These are phyloP conservation scores for Leccinum variicolor DNA, from an alignment of 768 basidiomycete species.

Conservation along the genomic window DNA sequence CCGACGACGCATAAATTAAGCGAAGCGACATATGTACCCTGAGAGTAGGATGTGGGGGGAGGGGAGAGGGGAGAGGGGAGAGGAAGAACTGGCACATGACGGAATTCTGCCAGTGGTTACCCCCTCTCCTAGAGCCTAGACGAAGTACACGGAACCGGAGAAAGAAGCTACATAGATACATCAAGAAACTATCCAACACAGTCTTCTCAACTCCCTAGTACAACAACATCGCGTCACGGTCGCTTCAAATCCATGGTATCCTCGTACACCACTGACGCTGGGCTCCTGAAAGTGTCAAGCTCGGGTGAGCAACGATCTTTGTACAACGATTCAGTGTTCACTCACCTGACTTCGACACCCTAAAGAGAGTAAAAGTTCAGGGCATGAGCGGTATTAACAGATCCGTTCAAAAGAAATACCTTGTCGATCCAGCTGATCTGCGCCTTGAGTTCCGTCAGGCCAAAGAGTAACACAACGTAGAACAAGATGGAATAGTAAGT, in stretches of 20 bases:
- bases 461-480: constrained; percentile 47
- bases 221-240: neutral
- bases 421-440: constrained; percentile 44
- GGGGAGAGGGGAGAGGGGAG: too few relatives aligned
- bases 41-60: too few relatives aligned
- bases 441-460: constrained; percentile 50
- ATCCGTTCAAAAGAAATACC: constrained; percentile 29
- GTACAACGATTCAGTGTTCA: neutral
- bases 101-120: too few relatives aligned
- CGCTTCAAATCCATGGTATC: constrained; percentile 10
- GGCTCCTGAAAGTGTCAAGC: constrained; percentile 16
- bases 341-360: constrained; percentile 37
- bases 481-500: constrained; percentile 14
- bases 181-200: neutral
- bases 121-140: too few relatives aligned
- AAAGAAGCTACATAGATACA: neutral
- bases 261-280: constrained; percentile 26
- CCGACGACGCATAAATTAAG: too few relatives aligned
- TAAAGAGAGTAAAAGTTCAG: constrained; percentile 8
- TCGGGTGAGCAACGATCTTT: neutral
- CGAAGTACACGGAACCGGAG: too few relatives aligned
- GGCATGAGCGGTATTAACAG: too few relatives aligned
- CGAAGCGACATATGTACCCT: too few relatives aligned
- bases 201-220: neutral
- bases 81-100: too few relatives aligned